Base-by-base conservation (phyloP, 148 eudicot species). In the Hydrangea macrophylla region DNA sequence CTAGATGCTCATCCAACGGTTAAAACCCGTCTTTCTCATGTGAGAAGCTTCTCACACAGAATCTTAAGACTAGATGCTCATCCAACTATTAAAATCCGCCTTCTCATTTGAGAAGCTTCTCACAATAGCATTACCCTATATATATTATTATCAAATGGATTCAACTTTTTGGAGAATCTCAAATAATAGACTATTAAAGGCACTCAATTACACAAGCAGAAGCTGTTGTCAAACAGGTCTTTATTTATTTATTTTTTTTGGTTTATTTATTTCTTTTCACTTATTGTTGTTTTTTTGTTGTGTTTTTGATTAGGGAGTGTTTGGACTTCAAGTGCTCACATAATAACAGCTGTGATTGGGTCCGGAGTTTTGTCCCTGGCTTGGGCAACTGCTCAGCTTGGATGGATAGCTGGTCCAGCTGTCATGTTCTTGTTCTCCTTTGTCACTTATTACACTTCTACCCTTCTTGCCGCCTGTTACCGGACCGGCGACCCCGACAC, bases 301-400 rank as follows among this genome's bases (percentile, higher is more conserved):
- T 62, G 31, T 36, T 5, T 55, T 27, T 69, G 26, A 28, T 17
- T 44, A 82, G 82, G 85, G 39, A 78, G 59, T 60, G 37, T 78
- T 6, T 75, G 78, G 85, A 78, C 82, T 0, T 78, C 82, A 31
- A 82, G 75, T 50, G 70, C 82, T 32, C 85, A 82, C 62, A 82
- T 82, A 59, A 78, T 82, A 18, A 82, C 85, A 20, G 85, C 82
- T 9, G 85, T 78, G 60, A 79, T 78, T 32, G 85, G 85, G 26
- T 82, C 83, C 0, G 85, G 83, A 9, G 85, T 82, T 7, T 35
- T 82, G 48, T 82, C 85, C 25, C 51, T 82, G 69, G 83, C 85
- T 63, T 82, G 85, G 85, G 85, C 85, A 18, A 73, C 67, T 2
- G 85, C 77, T 1, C 83, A 82, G 27, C 80, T 82, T 17, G 85